Percentiles rank a stretch among this genome's conserved stretches.
Evolutionary conservation across 1,284 basidiomycete species (phyloP).

Genomic region (Lentinus polychrous): DNA sequence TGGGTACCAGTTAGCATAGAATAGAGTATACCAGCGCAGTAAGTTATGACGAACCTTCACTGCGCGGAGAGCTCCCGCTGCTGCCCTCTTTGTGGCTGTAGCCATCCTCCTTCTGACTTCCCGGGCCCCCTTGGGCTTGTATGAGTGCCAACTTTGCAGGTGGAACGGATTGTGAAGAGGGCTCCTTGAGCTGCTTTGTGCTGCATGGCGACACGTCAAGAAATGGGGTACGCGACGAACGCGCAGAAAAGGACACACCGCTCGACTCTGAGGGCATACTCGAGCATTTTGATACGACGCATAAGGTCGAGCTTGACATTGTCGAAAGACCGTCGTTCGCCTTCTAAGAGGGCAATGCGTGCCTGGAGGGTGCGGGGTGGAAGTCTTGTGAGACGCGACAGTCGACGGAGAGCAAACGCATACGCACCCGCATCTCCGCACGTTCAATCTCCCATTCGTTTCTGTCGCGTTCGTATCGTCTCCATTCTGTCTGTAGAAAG

Average conservation of each 20-base stretch:
- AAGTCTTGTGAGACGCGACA: conserved; percentile 17
- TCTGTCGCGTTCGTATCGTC: conserved; percentile 92
- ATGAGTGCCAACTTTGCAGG: conserved; percentile 54
- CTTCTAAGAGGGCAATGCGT: conserved; percentile 95
- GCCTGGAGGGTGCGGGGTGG: conserved; percentile 46
- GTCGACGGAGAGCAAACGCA: conserved; percentile 18
- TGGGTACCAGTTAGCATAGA: conserved; percentile 19
- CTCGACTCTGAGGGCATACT: conserved; percentile 92
- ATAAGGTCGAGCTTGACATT: conserved; percentile 95
- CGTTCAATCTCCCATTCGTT: conserved; percentile 99
- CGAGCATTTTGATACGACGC: conserved; percentile 98
- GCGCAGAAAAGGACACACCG: conserved; percentile 47
- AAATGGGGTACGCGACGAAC: conserved; percentile 14
- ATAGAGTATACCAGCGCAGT: background rate
- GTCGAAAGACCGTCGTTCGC: conserved; percentile 93
- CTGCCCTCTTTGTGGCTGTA: conserved; percentile 69
- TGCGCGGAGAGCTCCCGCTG: conserved; percentile 71
- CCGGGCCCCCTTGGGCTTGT: conserved; percentile 45
- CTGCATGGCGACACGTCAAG: conserved; percentile 38
- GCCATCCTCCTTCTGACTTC: conserved; percentile 61
- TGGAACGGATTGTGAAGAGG: conserved; percentile 41
- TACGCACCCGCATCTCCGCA: conserved; percentile 95
- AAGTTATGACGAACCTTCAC: conserved; percentile 52
- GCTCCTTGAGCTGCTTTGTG: conserved; percentile 72
- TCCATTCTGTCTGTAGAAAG: conserved; percentile 97